Percentiles rank a stretch among this genome's conserved stretches.
These are phyloP conservation scores for Paraphaeosphaeria minitans DNA, from an alignment of 2,329 filamentous ascomycete genomes.

Conservation along the genomic window DNA sequence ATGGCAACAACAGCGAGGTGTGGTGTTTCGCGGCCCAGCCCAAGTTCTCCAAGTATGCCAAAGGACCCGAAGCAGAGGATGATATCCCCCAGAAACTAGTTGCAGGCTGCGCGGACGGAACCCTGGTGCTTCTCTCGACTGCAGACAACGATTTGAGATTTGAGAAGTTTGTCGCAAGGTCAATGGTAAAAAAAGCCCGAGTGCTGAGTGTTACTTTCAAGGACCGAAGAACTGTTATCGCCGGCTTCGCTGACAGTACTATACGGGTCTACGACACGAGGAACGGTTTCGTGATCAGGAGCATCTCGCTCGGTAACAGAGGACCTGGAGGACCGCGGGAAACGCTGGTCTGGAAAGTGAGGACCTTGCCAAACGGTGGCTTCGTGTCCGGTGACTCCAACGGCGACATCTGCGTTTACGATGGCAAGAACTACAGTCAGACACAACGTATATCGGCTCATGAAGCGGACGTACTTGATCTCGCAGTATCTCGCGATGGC, in stretches of 20 bases:
- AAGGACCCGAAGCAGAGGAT: conserved; percentile 23
- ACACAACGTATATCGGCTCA: conserved; percentile 85
- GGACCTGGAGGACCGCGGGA: conserved; percentile 78
- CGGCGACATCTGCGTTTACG: conserved; percentile 91
- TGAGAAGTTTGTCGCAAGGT: conserved; percentile 73
- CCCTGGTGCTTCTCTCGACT: conserved; percentile 84
- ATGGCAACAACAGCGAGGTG: conserved; percentile 92
- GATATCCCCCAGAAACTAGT: conserved; percentile 67
- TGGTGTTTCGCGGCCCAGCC: conserved; percentile 96
- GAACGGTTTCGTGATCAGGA: conserved; percentile 75
- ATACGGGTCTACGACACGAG: conserved; percentile 89
- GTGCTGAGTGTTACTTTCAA: conserved; percentile 93
- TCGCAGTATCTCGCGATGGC: conserved; percentile 82
- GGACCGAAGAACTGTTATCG: conserved; percentile 78
- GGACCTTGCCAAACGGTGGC: conserved; percentile 82
- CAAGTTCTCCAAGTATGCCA: conserved; percentile 47
- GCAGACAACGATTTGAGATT: conserved; percentile 84
- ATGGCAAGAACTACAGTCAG: conserved; percentile 88
- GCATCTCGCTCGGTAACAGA: conserved; percentile 84
- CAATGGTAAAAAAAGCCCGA: conserved; percentile 81
- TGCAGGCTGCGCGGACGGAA: conserved; percentile 88
- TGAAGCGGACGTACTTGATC: conserved; percentile 85
- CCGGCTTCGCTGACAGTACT: conserved; percentile 95
- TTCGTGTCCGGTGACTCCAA: conserved; percentile 95
- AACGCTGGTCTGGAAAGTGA: conserved; percentile 91